Evolutionary conservation across 768 basidiomycete genomes (phyloP).

Genomic region (Panellus pusillus): DNA sequence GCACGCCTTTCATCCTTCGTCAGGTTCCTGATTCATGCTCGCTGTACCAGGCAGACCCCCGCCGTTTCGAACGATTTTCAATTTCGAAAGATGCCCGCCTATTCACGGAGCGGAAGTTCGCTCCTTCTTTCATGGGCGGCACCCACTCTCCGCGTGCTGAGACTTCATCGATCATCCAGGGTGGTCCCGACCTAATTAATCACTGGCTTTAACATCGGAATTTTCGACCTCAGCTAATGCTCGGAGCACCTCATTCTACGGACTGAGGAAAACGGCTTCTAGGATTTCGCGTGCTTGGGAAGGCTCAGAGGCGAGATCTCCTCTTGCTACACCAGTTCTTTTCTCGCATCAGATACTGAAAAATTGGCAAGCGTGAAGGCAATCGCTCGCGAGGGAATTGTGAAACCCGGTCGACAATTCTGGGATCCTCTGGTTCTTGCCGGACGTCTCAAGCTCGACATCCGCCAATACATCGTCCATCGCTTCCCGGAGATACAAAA

Average conservation of each 20-base stretch:
- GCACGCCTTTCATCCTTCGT: slow-evolving; percentile 1
- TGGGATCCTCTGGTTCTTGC: no score
- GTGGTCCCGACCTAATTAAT: slow-evolving; percentile 23
- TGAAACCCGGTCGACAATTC: no score
- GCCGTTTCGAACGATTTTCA: slow-evolving; percentile 16
- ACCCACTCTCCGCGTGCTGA: no score
- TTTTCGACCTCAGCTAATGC: slow-evolving; percentile 18
- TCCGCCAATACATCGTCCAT: slow-evolving; percentile 9
- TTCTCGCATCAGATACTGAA: no score
- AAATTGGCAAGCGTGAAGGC: no score
- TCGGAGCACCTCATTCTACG: slow-evolving; percentile 16
- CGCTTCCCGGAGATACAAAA: background rate
- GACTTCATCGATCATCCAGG: slow-evolving; percentile 11
- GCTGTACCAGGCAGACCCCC: background rate
- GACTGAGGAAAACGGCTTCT: slow-evolving; percentile 4
- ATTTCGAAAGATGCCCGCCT: slow-evolving; percentile 7
- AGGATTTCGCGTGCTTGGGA: background rate
- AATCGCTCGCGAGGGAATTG: no score
- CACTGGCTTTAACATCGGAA: slow-evolving; percentile 19
- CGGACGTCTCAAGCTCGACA: slow-evolving; percentile 15
- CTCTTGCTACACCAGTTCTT: no score
- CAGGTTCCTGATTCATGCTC: background rate
- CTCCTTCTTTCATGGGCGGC: slow-evolving; percentile 6
- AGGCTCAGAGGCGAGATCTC: no score
- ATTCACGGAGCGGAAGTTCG: slow-evolving; percentile 9